Evolutionary conservation across 768 basidiomycete species (phyloP), one percentile per base, ranked within the genome.

Genomic region (Tricholomella constricta): DNA sequence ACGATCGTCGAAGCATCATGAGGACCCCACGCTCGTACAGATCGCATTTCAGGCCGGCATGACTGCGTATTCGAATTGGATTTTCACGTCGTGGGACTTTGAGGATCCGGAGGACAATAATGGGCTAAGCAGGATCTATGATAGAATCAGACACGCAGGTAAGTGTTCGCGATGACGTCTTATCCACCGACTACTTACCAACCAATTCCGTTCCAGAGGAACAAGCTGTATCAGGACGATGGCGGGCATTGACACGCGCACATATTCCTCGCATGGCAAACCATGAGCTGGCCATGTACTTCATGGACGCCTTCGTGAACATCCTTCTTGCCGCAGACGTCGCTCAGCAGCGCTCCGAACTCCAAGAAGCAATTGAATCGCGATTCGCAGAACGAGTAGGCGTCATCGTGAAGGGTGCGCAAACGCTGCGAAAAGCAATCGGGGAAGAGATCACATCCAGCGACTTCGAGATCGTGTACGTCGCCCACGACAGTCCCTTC

Each of bases 361-460:
- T 81, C 4, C 69, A 72, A 17, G 70, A 74, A 3, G 67, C 70
- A 6, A 66, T 84, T 44, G 65, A 68, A 7, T 60, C 68, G 4
- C 72, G 71, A 23, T 85, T 84, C 57, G 66, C 69, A 1, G 74
- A 72, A 0, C 73, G 74, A 12, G 68, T 85, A 22, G 59, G 62
- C 14, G 61, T 69, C 11, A 69, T 85, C 31, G 73, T 78, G 31
- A 70, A 73, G 19, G 62, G 73, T 5, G 79, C 83, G 2, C 69
- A 79, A 51, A 71, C 71, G 7, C 65, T 86, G 51, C 83, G 83
- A 58, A 81, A 78, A 62, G 78, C 78, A 10, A 75, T 85, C 43
- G 83, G 83, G 0, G 81, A 84, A 63, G 80, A 79, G 45, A 72
- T 86, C 41, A 80, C 80, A 2, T 79, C 76, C 2, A 79, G 78